Conservation (phyloP, 129 eudicot genomes). For the Artemisia annua region DNA sequence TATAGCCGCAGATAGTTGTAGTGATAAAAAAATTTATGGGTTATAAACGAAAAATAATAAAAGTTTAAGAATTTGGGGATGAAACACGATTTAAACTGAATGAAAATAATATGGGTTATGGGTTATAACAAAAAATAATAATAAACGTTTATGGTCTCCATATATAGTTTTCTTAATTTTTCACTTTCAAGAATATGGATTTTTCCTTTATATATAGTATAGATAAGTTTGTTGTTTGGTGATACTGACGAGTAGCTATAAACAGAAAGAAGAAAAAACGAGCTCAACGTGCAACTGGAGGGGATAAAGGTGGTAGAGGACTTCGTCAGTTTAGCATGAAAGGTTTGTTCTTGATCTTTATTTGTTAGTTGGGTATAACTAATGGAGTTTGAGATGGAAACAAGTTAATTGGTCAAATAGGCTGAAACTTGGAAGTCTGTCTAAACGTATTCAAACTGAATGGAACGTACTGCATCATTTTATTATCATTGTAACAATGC, state of each 20-base stretch:
- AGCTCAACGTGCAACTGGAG: constrained; percentile 78
- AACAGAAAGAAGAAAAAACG: constrained; percentile 80
- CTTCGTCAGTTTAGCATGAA: constrained; percentile 95
- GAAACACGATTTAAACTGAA: too few relatives aligned
- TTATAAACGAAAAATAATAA: too few relatives aligned
- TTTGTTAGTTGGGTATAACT: neutral
- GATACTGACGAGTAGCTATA: constrained; percentile 20
- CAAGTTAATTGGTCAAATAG: neutral
- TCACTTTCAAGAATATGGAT: too few relatives aligned
- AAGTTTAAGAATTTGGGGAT: too few relatives aligned
- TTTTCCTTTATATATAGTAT: too few relatives aligned
- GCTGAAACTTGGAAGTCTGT: neutral
- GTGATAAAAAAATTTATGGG: too few relatives aligned
- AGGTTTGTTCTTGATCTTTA: constrained; percentile 42
- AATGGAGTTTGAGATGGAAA: neutral
- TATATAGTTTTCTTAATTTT: too few relatives aligned
- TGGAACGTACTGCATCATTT: neutral
- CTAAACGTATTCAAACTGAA: neutral
- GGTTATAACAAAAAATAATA: too few relatives aligned
- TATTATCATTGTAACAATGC: neutral
- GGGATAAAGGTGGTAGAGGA: constrained; percentile 91
- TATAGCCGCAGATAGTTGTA: too few relatives aligned
- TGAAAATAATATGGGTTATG: too few relatives aligned
- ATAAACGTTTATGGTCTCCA: too few relatives aligned
- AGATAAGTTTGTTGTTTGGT: constrained; percentile 9